Evolutionary conservation across 768 basidiomycete genomes (phyloP).

Genomic region (Tricholomella constricta): DNA sequence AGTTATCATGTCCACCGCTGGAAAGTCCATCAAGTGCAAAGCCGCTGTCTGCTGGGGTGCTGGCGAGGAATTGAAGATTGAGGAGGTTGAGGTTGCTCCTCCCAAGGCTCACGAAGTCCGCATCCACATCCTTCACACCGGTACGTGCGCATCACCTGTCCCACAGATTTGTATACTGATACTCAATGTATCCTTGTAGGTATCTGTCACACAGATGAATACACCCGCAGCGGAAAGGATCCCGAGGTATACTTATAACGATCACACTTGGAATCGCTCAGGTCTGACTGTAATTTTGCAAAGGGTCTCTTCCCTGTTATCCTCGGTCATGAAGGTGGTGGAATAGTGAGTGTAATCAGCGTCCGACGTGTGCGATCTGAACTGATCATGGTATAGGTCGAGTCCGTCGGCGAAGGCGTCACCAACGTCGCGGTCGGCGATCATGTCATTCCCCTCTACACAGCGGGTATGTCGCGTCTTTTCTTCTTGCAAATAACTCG

Average conservation of each 20-base stretch:
- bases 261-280: neutral
- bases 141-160: constrained; percentile 37
- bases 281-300: constrained; percentile 4
- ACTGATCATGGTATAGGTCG: constrained; percentile 61
- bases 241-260: constrained; percentile 65
- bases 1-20: constrained; percentile 70
- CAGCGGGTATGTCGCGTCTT: constrained; percentile 62
- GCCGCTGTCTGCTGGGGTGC: constrained; percentile 97
- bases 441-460: constrained; percentile 97
- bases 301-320: constrained; percentile 91
- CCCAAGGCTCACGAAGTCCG: constrained; percentile 90
- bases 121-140: constrained; percentile 90
- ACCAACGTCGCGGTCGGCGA: constrained; percentile 77
- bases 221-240: constrained; percentile 94
- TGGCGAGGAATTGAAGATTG: constrained; percentile 80
- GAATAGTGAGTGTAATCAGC: constrained; percentile 60
- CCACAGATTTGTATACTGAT: constrained; percentile 2
- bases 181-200: constrained; percentile 41
- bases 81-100: constrained; percentile 93
- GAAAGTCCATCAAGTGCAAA: constrained; percentile 84
- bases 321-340: constrained; percentile 94
- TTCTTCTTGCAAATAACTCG: neutral
- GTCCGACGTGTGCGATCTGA: neutral
- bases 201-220: constrained; percentile 98
- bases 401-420: constrained; percentile 97